Percentiles rank a stretch among this genome's conserved stretches.
Evolutionary conservation across 495 filamentous ascomycete species (phyloP).

Genomic region (Trichoderma erinaceum): DNA sequence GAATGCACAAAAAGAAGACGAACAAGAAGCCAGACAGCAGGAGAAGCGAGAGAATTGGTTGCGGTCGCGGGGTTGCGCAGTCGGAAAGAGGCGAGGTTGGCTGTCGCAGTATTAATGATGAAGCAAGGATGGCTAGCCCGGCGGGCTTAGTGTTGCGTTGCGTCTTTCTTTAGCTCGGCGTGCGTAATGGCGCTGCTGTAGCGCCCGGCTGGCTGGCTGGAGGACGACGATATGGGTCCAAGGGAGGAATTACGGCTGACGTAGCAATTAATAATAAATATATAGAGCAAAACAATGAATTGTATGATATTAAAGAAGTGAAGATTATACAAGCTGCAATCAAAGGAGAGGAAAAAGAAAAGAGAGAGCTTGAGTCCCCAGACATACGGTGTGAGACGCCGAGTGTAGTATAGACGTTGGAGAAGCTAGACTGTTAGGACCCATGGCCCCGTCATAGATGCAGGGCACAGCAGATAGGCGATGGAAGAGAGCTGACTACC

Average conservation of each 20-base stretch:
- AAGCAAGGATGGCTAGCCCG: background rate
- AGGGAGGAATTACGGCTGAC: too few species aligned
- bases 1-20: background rate
- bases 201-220: background rate
- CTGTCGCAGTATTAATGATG: background rate
- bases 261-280: too few species aligned
- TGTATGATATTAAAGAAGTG: too few species aligned
- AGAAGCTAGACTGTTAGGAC: background rate
- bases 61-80: background rate
- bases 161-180: background rate
- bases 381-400: background rate
- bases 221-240: too few species aligned
- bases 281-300: too few species aligned
- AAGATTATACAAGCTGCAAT: too few species aligned
- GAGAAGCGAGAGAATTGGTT: background rate
- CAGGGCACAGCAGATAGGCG: too few species aligned
- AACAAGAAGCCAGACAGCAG: background rate
- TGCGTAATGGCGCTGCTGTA: background rate
- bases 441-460: background rate
- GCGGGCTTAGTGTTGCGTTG: background rate
- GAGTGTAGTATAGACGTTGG: background rate
- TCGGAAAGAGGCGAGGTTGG: conserved; percentile 4
- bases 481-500: too few species aligned
- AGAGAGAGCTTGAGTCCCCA: background rate
- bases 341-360: background rate